Evolutionary conservation across 2,329 filamentous ascomycete genomes (phyloP), one percentile per base, ranked within the genome.

Genomic region (Geoglossum cookeanum): DNA sequence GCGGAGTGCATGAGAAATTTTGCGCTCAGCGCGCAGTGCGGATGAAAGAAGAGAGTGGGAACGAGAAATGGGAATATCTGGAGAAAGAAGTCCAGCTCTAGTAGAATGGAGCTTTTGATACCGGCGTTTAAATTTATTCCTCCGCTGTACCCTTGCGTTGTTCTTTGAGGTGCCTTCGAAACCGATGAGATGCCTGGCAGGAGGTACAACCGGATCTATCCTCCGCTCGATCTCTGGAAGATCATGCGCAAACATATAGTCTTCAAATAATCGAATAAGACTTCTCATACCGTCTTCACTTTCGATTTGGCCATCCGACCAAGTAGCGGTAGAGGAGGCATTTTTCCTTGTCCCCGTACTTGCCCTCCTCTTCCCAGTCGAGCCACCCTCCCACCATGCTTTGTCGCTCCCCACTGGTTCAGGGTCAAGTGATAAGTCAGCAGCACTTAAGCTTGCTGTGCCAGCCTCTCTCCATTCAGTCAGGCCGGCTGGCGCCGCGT

Each of bases 381-480:
- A 53, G 13, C 49, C 49, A 37, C 44, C 37, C 17, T 57, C 55
- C 55, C 55, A 57, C 55, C 55, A 57, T 30, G 55, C 45, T n/a
- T 44, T 57, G 33, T 57, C 55, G 27, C 9, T 35, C 56, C 54
- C 32, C 22, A 47, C 53, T 4, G 62, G 61, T 17, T 67, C 64
- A 33, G 63, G 62, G 49, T 71, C 71, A 17, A 73, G 59, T 51
- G 71, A 68, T 17, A 75, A 65, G 62, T 77, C 74, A 8, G 71
- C 68, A 0, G 66, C 64, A 4, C 64, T 63, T 13, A 77, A 66
- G 17, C 65, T 65, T 15, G 68, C 72, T 17, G 67, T 62, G 13
- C 66, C 66, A 2, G 69, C 74, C 48, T 64, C 63, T 58, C 66
- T 71, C 74, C 74, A 75, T 55, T 76, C 73, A 37, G 86, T 78